Evolutionary conservation across 768 basidiomycete species (phyloP), one percentile per base, ranked within the genome.

Genomic region (Naganishia kalamii): DNA sequence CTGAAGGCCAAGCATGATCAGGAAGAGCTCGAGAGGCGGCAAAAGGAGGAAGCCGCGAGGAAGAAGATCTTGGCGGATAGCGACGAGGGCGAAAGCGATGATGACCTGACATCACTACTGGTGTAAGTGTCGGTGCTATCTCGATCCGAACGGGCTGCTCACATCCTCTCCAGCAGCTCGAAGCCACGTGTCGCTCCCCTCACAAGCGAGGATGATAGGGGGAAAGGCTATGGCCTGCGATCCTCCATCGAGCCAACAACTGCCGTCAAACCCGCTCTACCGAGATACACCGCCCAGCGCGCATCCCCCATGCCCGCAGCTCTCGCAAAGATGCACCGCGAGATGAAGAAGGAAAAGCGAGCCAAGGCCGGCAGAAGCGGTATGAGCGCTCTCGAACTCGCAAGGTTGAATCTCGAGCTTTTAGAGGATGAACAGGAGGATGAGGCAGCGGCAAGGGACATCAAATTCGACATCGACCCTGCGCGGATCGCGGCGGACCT

Each of bases 1-100:
- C 54, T 57, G 17, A 41, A 40, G 40, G 35, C 54, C 23, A 57
- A 41, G 37, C 54, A 57, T 40, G 54, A 57, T 7, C 54, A 57
- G 27, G 54, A 57, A 27, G 54, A 41, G 35, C 21, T 37, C 21
- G 54, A 57, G 35, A 57, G 27, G 54, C 54, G 54, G 12, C 12
- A 57, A n/a, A 37, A 25, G 35, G 54, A 57, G 21, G 54, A 37
- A 57, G 54, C 21, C 11, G 54, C 32, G 37, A 57, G 54, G 23
- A 57, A 57, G 23, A 57, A 37, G 35, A 2, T 40, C 6, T 17
- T 57, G 54, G 37, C 37, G 19, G 54, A 25, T 23, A 35, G 19
- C 19, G 32, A 35, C 33, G 54, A 40, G n/a, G 54, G 40, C 23
- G 54, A 57, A 23, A 57, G 54, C 23, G 37, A 57, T 21, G 54